phyloP scores from a whole-genome alignment of 768 basidiomycete species.

The Mycena chlorophos region DNA sequence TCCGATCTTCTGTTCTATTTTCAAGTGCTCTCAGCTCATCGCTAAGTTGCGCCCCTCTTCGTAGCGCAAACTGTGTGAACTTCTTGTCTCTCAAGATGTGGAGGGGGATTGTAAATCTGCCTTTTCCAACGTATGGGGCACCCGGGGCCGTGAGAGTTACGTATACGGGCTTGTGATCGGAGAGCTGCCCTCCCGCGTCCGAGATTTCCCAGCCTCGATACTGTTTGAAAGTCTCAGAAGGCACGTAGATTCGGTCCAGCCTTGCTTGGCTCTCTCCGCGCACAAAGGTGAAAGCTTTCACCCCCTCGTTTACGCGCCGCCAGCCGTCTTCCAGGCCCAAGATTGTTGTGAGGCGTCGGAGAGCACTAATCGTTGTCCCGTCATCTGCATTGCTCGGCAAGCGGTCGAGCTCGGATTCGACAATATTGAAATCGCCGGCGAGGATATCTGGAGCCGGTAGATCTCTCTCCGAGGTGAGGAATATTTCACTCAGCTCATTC shows the following conservation, averaged over 20 bases:
- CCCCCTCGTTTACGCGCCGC: not conserved
- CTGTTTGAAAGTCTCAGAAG: not conserved
- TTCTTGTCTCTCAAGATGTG: not conserved
- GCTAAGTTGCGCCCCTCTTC: not conserved
- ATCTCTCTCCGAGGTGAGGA: not conserved
- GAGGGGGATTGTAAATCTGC: not conserved
- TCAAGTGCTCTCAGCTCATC: not conserved
- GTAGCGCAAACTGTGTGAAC: not conserved
- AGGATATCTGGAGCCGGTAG: conserved; percentile 11
- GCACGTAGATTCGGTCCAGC: not conserved
- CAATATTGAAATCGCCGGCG: conserved; percentile 27
- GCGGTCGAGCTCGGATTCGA: conserved; percentile 5
- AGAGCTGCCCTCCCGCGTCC: not conserved
- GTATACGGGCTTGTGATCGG: not conserved
- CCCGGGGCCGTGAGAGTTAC: not conserved
- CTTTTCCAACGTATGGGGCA: not conserved
- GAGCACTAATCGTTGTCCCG: not conserved
- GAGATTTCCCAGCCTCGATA: not conserved
- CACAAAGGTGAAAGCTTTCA: not conserved
- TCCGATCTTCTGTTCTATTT: not conserved
- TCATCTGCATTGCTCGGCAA: not conserved
- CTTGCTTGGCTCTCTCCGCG: not conserved
- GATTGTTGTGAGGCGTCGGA: not conserved
- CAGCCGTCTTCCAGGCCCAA: not conserved
- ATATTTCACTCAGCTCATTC: conserved; percentile 4